phyloP scores from a whole-genome alignment of 1,139 yeast species.

The Nadsonia commutata region DNA sequence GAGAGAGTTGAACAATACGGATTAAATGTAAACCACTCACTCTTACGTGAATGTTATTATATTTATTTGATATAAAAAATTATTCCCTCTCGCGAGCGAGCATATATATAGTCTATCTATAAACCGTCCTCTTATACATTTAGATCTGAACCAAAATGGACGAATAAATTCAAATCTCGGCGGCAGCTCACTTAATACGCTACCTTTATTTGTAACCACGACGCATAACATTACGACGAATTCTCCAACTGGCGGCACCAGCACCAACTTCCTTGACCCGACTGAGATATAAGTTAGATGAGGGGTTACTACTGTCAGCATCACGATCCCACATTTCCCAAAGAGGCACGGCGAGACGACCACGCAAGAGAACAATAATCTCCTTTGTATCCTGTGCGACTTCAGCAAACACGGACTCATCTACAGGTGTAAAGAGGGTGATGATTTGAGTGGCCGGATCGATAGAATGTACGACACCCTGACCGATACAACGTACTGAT shows the following conservation, averaged over 20 bases:
- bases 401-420: conserved; percentile 11
- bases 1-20: too few species aligned
- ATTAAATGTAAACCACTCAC: too few species aligned
- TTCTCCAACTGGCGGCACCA: neutral
- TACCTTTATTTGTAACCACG: neutral
- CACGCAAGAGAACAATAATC: conserved; percentile 38
- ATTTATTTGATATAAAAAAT: too few species aligned
- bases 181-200: too few species aligned
- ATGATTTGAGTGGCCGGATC: conserved; percentile 28
- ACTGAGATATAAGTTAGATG: neutral
- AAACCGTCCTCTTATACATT: too few species aligned
- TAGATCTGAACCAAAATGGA: too few species aligned
- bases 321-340: conserved; percentile 23
- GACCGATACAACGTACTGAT: conserved; percentile 16
- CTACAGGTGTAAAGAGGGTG: conserved; percentile 45
- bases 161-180: too few species aligned
- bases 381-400: conserved; percentile 8
- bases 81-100: too few species aligned
- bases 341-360: conserved; percentile 50
- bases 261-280: neutral
- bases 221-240: neutral
- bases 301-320: neutral
- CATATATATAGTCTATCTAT: too few species aligned
- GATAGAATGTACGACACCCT: conserved; percentile 33
- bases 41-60: too few species aligned